Base-by-base conservation (phyloP, 2,329 filamentous ascomycete species). In the Kalaharituber pfeilii region DNA sequence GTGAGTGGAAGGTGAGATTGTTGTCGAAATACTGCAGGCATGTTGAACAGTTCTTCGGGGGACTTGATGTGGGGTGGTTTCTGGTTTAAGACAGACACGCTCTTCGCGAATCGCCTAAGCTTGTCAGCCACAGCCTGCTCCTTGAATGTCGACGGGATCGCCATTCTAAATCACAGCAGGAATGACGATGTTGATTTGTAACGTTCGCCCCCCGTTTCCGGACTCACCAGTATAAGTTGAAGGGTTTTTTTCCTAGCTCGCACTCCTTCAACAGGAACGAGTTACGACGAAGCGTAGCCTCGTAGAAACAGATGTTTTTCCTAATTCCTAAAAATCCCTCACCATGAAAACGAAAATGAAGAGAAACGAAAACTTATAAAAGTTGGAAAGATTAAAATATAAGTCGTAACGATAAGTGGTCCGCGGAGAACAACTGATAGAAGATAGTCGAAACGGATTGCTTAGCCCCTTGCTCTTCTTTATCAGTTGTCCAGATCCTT, bases 61-160 rank as follows among this genome's bases (percentile, higher is more conserved):
- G 51, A 54, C 49, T 20, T 58, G 30, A 28, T 15, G 53, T 51
- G 51, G 25, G 25, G 29, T 18, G 42, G 51, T 30, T 28, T 39
- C 51, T 25, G 24, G 52, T 42, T 25, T 39, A 52, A 53, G 39
- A 56, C 53, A 36, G 53, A 51, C 50, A 59, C 59, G 59, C 57
- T 60, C 49, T 56, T 54, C n/a, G 49, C 54, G 52, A 60, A 49
- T 50, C 53, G 47, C 51, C 51, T 50, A 39, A 61, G 54, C 56
- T 60, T 54, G 53, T 61, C 51, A 61, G 59, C 59, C 59, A 60
- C 57, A 54, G 53, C 51, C 53, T 55, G 54, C 52, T 54, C 59
- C 42, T 47, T 47, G 36, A 56, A 54, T 52, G 56, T 51, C 44
- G 50, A 52, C 4, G 53, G 50, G 30, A 56, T 55, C 56, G 56